These are phyloP conservation scores for Phlebopus sp. DNA, from an alignment of 1,284 basidiomycete genomes.

Conservation along the genomic window DNA sequence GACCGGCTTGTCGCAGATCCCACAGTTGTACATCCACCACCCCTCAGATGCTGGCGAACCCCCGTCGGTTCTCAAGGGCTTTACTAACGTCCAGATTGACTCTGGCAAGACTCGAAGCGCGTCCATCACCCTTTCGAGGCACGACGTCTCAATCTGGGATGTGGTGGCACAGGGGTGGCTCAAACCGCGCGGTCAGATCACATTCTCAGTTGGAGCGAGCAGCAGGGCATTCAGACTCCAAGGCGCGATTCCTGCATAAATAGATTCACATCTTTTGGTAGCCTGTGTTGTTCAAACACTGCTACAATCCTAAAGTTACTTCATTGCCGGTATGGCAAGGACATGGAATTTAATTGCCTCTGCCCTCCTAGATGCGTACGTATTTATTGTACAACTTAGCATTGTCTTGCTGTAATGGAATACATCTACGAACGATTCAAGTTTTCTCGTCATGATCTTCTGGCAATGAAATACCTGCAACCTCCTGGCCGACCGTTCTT, in stretches of 20 bases:
- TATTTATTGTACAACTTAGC: no score
- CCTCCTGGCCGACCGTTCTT: slow-evolving; percentile 39
- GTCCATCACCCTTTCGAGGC: slow-evolving; percentile 58
- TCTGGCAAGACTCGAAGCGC: slow-evolving; percentile 48
- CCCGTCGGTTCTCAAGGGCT: slow-evolving; percentile 63
- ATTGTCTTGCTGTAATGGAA: no score
- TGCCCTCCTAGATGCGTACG: no score
- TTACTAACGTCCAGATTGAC: slow-evolving; percentile 52
- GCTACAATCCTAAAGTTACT: no score
- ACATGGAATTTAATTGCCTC: no score
- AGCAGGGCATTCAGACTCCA: slow-evolving; percentile 43
- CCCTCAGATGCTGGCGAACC: slow-evolving; percentile 56
- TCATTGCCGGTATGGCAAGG: no score
- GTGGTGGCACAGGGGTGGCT: slow-evolving; percentile 47
- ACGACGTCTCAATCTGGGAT: slow-evolving; percentile 65
- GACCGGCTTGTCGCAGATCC: slow-evolving; percentile 38
- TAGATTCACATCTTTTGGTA: background rate
- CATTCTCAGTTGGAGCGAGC: slow-evolving; percentile 50
- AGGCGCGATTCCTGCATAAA: background rate
- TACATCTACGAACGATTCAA: background rate
- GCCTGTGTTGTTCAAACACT: no score
- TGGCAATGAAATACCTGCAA: slow-evolving; percentile 40
- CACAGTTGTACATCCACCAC: slow-evolving; percentile 64
- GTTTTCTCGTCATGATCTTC: background rate
- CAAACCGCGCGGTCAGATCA: slow-evolving; percentile 41